These are phyloP conservation scores for Centella asiatica DNA, from an alignment of 129 eudicot genomes.

Conservation along the genomic window DNA sequence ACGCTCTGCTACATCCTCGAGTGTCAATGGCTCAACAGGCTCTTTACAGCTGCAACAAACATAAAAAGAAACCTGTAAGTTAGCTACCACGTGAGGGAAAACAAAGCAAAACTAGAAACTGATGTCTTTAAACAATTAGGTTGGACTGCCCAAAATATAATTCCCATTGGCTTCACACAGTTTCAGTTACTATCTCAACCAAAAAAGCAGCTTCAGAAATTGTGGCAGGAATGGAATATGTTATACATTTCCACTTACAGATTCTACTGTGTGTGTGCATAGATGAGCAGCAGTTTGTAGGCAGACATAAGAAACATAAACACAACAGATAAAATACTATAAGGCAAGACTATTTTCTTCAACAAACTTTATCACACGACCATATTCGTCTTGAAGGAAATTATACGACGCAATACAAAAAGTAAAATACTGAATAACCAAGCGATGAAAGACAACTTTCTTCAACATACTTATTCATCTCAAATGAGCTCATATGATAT, in stretches of 20 bases:
- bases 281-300: background rate
- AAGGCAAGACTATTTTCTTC: too few relatives aligned
- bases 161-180: background rate
- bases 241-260: background rate
- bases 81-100: background rate
- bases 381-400: too few relatives aligned
- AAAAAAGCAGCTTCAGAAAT: background rate
- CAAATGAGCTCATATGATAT: background rate
- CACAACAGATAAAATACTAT: too few relatives aligned
- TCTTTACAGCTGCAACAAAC: constrained; percentile 69
- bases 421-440: background rate
- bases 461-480: background rate
- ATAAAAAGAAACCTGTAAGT: background rate
- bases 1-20: constrained; percentile 92
- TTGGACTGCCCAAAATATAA: background rate
- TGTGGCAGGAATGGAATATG: background rate
- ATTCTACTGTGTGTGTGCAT: background rate
- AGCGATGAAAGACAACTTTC: background rate
- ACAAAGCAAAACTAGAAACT: background rate
- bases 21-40: constrained; percentile 88
- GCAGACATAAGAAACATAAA: background rate
- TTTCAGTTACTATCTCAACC: background rate
- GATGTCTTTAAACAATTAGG: background rate
- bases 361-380: too few relatives aligned
- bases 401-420: too few relatives aligned